Evolutionary conservation across 1,139 yeast species (phyloP), one percentile per base, ranked within the genome.

Genomic region (Protomyces inundatus): DNA sequence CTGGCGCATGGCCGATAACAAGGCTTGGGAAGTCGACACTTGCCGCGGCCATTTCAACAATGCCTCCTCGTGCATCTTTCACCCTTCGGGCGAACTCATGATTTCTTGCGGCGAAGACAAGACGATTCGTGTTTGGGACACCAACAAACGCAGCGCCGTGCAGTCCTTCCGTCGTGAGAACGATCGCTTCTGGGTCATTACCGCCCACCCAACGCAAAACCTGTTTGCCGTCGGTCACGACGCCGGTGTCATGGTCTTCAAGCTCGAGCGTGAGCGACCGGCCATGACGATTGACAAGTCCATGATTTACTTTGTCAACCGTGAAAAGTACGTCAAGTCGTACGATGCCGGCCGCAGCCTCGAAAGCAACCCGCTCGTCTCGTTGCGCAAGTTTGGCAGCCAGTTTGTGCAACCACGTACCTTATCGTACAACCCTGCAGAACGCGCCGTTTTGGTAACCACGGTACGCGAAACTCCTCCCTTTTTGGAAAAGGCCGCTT

Each of bases 21-120:
- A 91, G 77, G 98, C 98, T 39, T 95, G 98, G 98, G 98, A 95
- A 76, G 95, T 95, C 64, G 99, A 95, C 74, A 90, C 98, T 53
- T 93, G 97, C 77, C 84, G 98, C 73, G 98, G 98, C 64, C 99
- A 95, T 75, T 87, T 96, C 55, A 91, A 93, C 73, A 90, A 90
- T 73, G 96, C 93, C 65, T 85, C 91, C 65, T 82, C 95, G 75
- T 91, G 90, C 52, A 79, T 89, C 64, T 95, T 95, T 83, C 97
- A 93, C 73, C 98, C 98, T 53, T 85, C 84, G 70, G 96, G 90
- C 76, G 97, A 93, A 71, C 80, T 93, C 73, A 91, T 95, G 69
- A 80, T 95, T 64, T 91, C 98, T 34, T 96, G 91, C 56, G 87
- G 96, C 69, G 98, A 93, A 75, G 99, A 95, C 78, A 90, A 90